Evolutionary conservation across 2,329 filamentous ascomycete genomes (phyloP).

Genomic region (Paecilomyces variotii): DNA sequence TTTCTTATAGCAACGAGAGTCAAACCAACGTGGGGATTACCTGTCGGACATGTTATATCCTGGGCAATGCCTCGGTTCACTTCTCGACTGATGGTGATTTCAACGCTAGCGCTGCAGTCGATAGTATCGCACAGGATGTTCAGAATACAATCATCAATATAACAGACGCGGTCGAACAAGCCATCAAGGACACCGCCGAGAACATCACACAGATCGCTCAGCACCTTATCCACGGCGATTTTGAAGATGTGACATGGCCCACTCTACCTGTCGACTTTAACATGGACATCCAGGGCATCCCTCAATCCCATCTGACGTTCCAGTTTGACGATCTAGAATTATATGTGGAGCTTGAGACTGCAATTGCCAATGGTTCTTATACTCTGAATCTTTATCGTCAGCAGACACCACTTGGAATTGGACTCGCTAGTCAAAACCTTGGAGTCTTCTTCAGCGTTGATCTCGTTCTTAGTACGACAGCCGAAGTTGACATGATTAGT

Average conservation of each 20-base stretch:
- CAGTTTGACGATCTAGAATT: not conserved
- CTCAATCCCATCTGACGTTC: not conserved
- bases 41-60: not conserved
- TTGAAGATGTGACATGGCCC: not conserved
- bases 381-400: not conserved
- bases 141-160: not conserved
- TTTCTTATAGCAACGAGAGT: too few species aligned
- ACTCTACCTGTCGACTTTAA: not conserved
- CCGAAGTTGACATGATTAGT: not conserved
- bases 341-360: not conserved
- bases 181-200: not conserved
- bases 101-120: not conserved
- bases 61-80: not conserved
- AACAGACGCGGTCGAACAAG: not conserved
- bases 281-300: not conserved
- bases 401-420: not conserved
- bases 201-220: not conserved
- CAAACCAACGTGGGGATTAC: not conserved
- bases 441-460: not conserved
- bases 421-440: not conserved
- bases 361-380: not conserved
- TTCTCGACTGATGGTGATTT: not conserved
- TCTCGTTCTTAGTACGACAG: not conserved
- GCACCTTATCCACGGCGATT: not conserved
- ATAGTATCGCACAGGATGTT: not conserved